Percentiles rank a stretch among this genome's conserved stretches.
Conservation (phyloP, 75 land plant species). For the Adiantum capillusveneris region DNA sequence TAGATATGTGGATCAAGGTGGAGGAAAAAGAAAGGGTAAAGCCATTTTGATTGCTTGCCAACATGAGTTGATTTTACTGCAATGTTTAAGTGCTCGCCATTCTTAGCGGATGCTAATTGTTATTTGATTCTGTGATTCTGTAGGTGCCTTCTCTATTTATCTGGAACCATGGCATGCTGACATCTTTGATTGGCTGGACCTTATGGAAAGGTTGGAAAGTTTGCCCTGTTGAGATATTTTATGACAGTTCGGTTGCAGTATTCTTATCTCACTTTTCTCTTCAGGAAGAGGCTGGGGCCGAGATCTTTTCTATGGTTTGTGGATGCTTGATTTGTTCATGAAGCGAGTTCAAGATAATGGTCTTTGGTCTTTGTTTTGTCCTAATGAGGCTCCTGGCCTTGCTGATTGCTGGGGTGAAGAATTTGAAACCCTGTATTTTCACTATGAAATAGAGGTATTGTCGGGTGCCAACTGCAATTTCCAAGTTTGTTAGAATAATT, state of each 20-base stretch:
- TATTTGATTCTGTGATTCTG: too few relatives aligned
- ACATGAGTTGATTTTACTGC: not conserved
- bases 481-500: too few relatives aligned
- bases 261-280: too few relatives aligned
- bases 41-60: too few relatives aligned
- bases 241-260: too few relatives aligned
- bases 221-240: too few relatives aligned
- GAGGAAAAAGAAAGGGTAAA: slow-evolving; percentile 94
- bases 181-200: slow-evolving; percentile 79
- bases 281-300: slow-evolving; percentile 88
- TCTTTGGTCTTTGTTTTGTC: slow-evolving; percentile 85
- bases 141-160: slow-evolving; percentile 95
- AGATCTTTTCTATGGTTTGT: slow-evolving; percentile 85
- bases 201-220: slow-evolving; percentile 95
- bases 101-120: too few relatives aligned
- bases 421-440: slow-evolving; percentile 63
- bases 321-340: slow-evolving; percentile 95
- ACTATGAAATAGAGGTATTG: slow-evolving; percentile 64
- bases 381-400: slow-evolving; percentile 90
- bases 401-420: slow-evolving; percentile 97
- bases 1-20: slow-evolving; percentile 98
- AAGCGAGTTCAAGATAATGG: slow-evolving; percentile 61
- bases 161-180: slow-evolving; percentile 99
- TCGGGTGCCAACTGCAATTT: not conserved
- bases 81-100: too few relatives aligned